Percentiles rank a stretch among this genome's conserved stretches.
phyloP scores from a whole-genome alignment of 805 yeast species.

The Wickerhamiella domercqiae region DNA sequence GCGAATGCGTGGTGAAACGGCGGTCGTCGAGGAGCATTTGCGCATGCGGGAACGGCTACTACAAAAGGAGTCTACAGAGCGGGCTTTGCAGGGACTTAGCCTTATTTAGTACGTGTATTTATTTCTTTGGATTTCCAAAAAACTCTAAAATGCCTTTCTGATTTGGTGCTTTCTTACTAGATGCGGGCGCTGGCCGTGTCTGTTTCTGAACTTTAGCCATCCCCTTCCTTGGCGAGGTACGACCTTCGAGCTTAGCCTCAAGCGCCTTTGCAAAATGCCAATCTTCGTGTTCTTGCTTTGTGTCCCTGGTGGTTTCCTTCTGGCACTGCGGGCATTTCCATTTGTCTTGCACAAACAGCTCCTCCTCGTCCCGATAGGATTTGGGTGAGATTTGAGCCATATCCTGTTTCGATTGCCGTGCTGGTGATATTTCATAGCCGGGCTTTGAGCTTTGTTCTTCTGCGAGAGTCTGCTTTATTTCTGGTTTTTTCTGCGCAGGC shows the following conservation, averaged over 20 bases:
- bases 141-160: slow-evolving; percentile 9
- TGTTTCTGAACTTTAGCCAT: neutral
- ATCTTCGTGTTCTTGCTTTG: slow-evolving; percentile 24
- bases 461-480: neutral
- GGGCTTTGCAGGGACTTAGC: slow-evolving; percentile 19
- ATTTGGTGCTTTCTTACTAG: neutral
- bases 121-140: neutral
- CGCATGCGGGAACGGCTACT: slow-evolving; percentile 47
- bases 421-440: neutral
- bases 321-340: slow-evolving; percentile 21
- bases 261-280: slow-evolving; percentile 28
- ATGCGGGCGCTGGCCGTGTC: neutral
- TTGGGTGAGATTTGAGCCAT: neutral
- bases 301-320: neutral
- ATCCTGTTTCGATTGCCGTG: neutral
- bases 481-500: neutral
- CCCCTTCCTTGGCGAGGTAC: no score
- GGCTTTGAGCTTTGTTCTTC: neutral
- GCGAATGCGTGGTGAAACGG: slow-evolving; percentile 46
- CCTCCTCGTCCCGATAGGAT: slow-evolving; percentile 3
- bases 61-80: slow-evolving; percentile 39
- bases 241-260: no score
- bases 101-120: neutral
- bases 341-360: slow-evolving; percentile 11
- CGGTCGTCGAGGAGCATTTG: slow-evolving; percentile 43